Conservation (phyloP, 306 rosid genomes). For the Alnus glutinosa region DNA sequence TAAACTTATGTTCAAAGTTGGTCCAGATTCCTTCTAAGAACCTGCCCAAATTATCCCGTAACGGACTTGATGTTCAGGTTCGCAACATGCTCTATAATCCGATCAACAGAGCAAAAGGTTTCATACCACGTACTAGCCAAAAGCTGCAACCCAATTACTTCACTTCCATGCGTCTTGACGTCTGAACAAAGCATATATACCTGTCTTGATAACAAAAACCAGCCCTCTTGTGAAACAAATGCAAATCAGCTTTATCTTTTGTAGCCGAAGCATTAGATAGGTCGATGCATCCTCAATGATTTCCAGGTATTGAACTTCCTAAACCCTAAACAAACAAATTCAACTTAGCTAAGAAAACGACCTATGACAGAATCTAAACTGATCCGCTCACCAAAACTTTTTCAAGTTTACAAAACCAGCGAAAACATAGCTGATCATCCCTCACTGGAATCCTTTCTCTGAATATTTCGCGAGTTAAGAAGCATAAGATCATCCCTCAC, state of each 20-base stretch:
- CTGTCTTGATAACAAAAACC: neutral
- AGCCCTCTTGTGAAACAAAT: neutral
- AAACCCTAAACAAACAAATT: neutral
- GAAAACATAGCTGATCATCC: too few relatives aligned
- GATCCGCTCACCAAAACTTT: conserved; percentile 16
- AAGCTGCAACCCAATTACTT: neutral
- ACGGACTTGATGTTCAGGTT: too few relatives aligned
- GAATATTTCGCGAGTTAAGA: conserved; percentile 31
- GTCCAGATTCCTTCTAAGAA: too few relatives aligned
- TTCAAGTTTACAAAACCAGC: conserved; percentile 18
- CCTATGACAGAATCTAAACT: neutral
- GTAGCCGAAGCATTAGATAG: neutral
- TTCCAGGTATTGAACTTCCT: neutral
- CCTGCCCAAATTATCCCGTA: too few relatives aligned
- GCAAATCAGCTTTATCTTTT: neutral
- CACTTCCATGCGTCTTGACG: neutral
- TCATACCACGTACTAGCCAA: neutral
- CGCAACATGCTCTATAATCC: too few relatives aligned
- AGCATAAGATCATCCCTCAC: conserved; percentile 31
- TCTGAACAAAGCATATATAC: neutral
- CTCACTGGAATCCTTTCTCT: too few relatives aligned
- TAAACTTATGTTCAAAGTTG: too few relatives aligned
- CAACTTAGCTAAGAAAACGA: neutral
- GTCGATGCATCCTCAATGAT: neutral
- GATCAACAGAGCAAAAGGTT: neutral